Evolutionary conservation across 331 rosid genomes (phyloP).

Genomic region (Erythrophleum ivorense): DNA sequence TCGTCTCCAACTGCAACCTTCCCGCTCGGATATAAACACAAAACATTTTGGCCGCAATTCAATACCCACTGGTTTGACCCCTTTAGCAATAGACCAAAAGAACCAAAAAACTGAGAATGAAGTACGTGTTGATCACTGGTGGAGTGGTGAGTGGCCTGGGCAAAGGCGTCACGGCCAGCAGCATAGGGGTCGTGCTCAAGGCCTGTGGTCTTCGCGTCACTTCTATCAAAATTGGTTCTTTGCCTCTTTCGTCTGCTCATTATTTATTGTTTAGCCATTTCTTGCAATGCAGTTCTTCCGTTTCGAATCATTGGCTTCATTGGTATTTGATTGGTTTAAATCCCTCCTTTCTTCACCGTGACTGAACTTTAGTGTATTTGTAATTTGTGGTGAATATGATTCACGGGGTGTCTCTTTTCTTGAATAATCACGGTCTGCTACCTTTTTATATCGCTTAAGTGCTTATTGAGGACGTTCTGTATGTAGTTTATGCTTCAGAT

Average conservation of each 20-base stretch:
- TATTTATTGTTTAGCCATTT: not conserved
- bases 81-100: not conserved
- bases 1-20: conserved; percentile 35
- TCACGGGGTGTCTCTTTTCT: not conserved
- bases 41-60: conserved; percentile 44
- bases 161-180: conserved; percentile 99
- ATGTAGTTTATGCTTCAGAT: not conserved
- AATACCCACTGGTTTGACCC: not conserved
- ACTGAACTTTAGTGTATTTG: not conserved
- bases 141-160: conserved; percentile 99
- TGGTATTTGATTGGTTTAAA: not conserved
- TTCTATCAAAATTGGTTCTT: conserved; percentile 90
- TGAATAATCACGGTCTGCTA: not conserved
- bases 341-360: not conserved
- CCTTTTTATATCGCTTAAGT: not conserved
- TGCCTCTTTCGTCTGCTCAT: not conserved
- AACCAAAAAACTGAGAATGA: conserved; percentile 49
- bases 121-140: conserved; percentile 87
- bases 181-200: conserved; percentile 93
- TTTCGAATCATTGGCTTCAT: not conserved
- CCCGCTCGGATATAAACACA: conserved; percentile 55
- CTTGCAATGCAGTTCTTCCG: not conserved
- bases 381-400: not conserved
- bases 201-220: conserved; percentile 97
- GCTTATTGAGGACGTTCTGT: conserved; percentile 1